Evolutionary conservation across 2,329 filamentous ascomycete species (phyloP), one percentile per base, ranked within the genome.

Genomic region (Aspergillus sp.): DNA sequence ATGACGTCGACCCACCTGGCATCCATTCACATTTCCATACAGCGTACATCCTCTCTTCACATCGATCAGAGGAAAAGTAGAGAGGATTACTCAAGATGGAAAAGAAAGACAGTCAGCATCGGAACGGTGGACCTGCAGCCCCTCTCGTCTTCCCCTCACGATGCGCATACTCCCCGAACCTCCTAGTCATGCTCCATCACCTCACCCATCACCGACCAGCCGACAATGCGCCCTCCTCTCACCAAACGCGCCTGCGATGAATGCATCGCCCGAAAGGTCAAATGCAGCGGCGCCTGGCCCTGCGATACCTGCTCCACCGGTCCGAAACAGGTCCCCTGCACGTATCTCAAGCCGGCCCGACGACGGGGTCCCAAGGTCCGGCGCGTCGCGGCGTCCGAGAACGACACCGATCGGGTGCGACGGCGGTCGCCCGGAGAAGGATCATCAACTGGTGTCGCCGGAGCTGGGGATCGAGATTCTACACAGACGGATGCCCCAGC

Each of bases 221-320:
- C n/a, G n/a, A 29, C 7, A 16, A 56, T 56, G 54, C 56, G 54
- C 48, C 52, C 41, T n/a, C 44, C 43, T 48, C 48, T 60, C 34
- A 60, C 59, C 19, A 68, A 67, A 61, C 56, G 63, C 54, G 65
- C 66, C 40, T 68, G 65, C 43, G 66, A 69, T 55, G 53, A 46
- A 21, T 69, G 63, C 21, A 69, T 68, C 36, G 57, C 58, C 36
- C 62, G 66, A 31, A 68, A 69, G 57, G 59, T 69, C 11, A 66
- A 64, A 45, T 68, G 62, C 52, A 63, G 56, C 45, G 65, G 65
- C 20, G 52, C 62, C 32, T 64, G 53, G 58, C 65, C 65, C 19
- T 69, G 66, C 50, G 53, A 61, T 44, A 65, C 64, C 14, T 68
- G 66, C 42, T 54, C 55, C 13, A 43, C 56, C 23, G 56, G 59